Evolutionary conservation across 257 asterid species (phyloP), one percentile per base, ranked within the genome.

Genomic region (Nicotiana tabacum): DNA sequence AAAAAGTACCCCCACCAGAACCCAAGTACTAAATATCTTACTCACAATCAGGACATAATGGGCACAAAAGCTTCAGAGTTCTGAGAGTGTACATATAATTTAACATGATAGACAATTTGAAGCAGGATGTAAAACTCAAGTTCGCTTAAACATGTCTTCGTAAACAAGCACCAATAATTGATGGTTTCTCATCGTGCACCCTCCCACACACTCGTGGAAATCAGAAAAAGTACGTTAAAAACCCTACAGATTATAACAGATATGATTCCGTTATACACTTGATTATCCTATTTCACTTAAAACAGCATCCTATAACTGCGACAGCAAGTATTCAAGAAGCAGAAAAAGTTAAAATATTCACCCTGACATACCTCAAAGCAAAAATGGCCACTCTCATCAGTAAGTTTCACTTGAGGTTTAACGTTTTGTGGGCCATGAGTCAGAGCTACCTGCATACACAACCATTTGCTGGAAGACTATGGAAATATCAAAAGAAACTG

Each of bases 351-450:
- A 29, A 61, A 61, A 84, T 5, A 29, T 58, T 66, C 62, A 69
- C 66, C 16, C 24, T 66, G 56, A 83, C 88, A 82, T 83, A 90
- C 99, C 97, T 94, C 97, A 87, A 94, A 96, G 95, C 98, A 96
- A 91, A 96, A 93, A 70, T 86, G 89, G 35, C 98, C 98, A 88
- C 81, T 83, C 65, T 83, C 90, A 86, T 93, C 97, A 33, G 98
- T 87, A 86, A 87, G 92, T 88, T 89, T 91, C 86, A 91, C 91
- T 87, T 93, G 99, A 82, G 96, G 98, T 85, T 93, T 96, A 85
- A 91, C 96, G 88, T 88, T 91, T 88, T 92, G 96, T 29, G 97
- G 98, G 85, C 98, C 98, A 87, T 94, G 98, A 87, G 98, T 93
- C 92, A 96, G 89, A 86, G 98, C 97, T 82, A 96, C 97, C 99